Percentiles rank a stretch among this genome's conserved stretches.
Conservation (phyloP, 441 rosid genomes). For the Erysimum cheiri region DNA sequence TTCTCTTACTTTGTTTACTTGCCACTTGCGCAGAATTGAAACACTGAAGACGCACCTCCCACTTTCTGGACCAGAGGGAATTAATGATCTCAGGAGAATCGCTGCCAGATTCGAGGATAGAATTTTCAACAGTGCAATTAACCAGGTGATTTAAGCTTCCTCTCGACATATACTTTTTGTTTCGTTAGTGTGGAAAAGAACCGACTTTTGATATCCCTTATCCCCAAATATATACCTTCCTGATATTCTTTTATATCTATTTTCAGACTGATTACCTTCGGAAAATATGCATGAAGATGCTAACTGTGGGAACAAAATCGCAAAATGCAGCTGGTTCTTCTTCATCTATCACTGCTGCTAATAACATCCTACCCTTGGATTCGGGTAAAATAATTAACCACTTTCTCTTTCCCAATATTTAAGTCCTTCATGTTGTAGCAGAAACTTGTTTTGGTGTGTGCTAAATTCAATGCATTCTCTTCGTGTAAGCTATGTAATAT, state of each 20-base stretch:
- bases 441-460: too few relatives aligned
- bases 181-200: neutral
- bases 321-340: conserved; percentile 46
- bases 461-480: too few relatives aligned
- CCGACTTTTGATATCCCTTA: too few relatives aligned
- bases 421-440: too few relatives aligned
- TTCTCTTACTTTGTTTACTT: neutral
- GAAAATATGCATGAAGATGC: conserved; percentile 70
- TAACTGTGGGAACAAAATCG: conserved; percentile 61
- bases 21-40: conserved; percentile 53
- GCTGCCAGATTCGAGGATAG: conserved; percentile 68
- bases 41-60: conserved; percentile 64
- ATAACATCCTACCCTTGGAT: neutral
- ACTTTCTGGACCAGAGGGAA: conserved; percentile 57
- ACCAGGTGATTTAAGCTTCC: conserved; percentile 49
- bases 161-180: neutral
- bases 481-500: too few relatives aligned
- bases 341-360: conserved; percentile 43
- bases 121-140: conserved; percentile 51
- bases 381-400: too few relatives aligned
- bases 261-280: conserved; percentile 69
- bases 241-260: conserved; percentile 23
- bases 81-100: conserved; percentile 55
- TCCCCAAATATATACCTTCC: too few relatives aligned
- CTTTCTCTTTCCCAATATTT: too few relatives aligned